Evolutionary conservation across 768 basidiomycete genomes (phyloP).

Genomic region (Cyathus striatus): DNA sequence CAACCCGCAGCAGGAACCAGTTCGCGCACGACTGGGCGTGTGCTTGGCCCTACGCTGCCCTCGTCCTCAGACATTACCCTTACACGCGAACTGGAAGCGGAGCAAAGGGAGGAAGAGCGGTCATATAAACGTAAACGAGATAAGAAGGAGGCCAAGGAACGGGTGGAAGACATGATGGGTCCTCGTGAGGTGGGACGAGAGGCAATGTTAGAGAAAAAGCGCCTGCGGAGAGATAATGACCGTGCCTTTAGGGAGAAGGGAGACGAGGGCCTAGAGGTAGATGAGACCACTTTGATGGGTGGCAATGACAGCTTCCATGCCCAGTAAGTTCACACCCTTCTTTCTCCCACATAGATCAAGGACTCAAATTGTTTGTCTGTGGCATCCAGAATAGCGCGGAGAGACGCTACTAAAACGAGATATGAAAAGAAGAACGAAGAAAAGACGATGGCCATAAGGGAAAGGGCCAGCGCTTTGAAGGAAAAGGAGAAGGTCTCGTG

Average conservation of each 20-base stretch:
- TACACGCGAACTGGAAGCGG: slow-evolving; percentile 57
- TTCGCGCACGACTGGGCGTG: slow-evolving; percentile 29
- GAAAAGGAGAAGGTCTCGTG: slow-evolving; percentile 67
- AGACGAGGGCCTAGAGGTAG: slow-evolving; percentile 70
- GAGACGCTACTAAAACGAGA: slow-evolving; percentile 37
- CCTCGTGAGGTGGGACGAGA: slow-evolving; percentile 82
- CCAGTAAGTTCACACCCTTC: slow-evolving; percentile 41
- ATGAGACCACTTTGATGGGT: slow-evolving; percentile 77
- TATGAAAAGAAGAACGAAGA: slow-evolving; percentile 54
- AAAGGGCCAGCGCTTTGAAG: slow-evolving; percentile 57
- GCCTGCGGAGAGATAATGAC: slow-evolving; percentile 67
- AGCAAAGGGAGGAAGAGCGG: slow-evolving; percentile 47
- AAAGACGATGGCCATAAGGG: slow-evolving; percentile 43
- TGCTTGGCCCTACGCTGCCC: slow-evolving; percentile 68
- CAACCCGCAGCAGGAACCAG: slow-evolving; percentile 14
- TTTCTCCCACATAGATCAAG: neutral
- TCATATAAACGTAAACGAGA: slow-evolving; percentile 63
- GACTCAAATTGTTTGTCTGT: neutral
- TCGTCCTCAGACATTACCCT: slow-evolving; percentile 64
- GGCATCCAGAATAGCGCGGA: slow-evolving; percentile 54
- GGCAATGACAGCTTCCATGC: slow-evolving; percentile 80
- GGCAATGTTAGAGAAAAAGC: slow-evolving; percentile 84
- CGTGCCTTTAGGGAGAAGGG: slow-evolving; percentile 71
- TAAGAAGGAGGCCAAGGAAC: slow-evolving; percentile 57
- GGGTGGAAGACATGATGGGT: slow-evolving; percentile 72